Conservation (phyloP, 148 eudicot genomes). For the Vaccinium corymbosum region DNA sequence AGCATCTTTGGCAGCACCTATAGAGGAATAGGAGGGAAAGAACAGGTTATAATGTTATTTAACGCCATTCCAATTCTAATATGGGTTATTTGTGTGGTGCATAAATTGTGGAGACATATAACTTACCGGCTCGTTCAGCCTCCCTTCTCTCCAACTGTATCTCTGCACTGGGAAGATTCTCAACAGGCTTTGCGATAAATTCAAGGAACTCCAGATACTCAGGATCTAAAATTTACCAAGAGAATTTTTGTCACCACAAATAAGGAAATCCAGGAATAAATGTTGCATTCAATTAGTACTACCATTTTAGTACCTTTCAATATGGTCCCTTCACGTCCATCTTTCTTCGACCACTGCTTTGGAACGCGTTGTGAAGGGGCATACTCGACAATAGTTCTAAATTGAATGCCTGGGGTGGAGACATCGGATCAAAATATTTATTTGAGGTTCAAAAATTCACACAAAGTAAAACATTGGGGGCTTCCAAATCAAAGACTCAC, state of each 20-base stretch:
- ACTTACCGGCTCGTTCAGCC: constrained; percentile 60
- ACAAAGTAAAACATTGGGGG: neutral
- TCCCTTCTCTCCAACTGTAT: constrained; percentile 69
- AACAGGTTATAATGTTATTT: neutral
- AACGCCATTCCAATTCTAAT: neutral
- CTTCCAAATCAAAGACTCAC: neutral
- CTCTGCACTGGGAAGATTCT: constrained; percentile 77
- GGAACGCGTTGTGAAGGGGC: constrained; percentile 68
- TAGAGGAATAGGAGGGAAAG: neutral
- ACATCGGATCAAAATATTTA: neutral
- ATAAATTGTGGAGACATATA: neutral
- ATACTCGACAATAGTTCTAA: constrained; percentile 53
- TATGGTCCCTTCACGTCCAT: constrained; percentile 67
- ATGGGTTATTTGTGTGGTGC: neutral
- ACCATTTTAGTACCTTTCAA: constrained; percentile 36
- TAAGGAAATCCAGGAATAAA: neutral
- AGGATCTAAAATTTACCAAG: constrained; percentile 38
- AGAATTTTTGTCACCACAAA: constrained; percentile 3
- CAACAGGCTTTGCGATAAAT: constrained; percentile 50
- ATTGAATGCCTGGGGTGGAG: constrained; percentile 39
- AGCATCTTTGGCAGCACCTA: constrained; percentile 51
- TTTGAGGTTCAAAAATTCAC: constrained; percentile 1
- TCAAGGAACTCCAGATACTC: constrained; percentile 67
- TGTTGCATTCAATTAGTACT: constrained; percentile 1
- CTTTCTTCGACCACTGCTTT: constrained; percentile 52